phyloP scores from a whole-genome alignment of 2,329 filamentous ascomycete species.

The Beauveria caledonica region DNA sequence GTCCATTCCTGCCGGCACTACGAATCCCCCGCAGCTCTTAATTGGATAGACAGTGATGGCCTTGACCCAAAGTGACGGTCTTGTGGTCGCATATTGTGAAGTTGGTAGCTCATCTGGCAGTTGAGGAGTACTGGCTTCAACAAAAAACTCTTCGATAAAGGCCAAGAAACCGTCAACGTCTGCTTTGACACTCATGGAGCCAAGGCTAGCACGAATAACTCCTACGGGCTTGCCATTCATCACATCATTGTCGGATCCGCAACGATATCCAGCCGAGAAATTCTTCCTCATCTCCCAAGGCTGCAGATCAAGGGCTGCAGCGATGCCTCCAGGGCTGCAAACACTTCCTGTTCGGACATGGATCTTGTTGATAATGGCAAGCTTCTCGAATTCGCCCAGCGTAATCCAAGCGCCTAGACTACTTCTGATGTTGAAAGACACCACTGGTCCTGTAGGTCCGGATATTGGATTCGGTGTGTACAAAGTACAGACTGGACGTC shows the following conservation, averaged over 20 bases:
- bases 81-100: not conserved
- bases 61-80: constrained; percentile 37
- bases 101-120: not conserved
- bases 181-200: constrained; percentile 73
- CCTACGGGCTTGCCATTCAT: constrained; percentile 81
- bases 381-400: constrained; percentile 77
- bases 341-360: constrained; percentile 82
- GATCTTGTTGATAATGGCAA: constrained; percentile 69
- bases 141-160: constrained; percentile 66
- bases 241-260: constrained; percentile 74
- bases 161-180: constrained; percentile 66
- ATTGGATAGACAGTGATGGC: constrained; percentile 76
- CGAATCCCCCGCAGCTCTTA: constrained; percentile 83
- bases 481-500: constrained; percentile 53
- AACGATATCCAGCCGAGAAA: constrained; percentile 77
- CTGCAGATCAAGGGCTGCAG: constrained; percentile 60
- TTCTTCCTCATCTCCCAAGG: constrained; percentile 79
- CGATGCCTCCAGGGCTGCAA: constrained; percentile 86
- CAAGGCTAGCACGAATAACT: constrained; percentile 75
- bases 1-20: constrained; percentile 49
- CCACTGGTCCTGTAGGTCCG: constrained; percentile 56
- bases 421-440: constrained; percentile 77
- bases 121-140: constrained; percentile 13
- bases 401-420: constrained; percentile 66
- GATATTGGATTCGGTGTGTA: constrained; percentile 37